Base-by-base conservation (phyloP, 805 yeast species). In the Candida suzukii region DNA sequence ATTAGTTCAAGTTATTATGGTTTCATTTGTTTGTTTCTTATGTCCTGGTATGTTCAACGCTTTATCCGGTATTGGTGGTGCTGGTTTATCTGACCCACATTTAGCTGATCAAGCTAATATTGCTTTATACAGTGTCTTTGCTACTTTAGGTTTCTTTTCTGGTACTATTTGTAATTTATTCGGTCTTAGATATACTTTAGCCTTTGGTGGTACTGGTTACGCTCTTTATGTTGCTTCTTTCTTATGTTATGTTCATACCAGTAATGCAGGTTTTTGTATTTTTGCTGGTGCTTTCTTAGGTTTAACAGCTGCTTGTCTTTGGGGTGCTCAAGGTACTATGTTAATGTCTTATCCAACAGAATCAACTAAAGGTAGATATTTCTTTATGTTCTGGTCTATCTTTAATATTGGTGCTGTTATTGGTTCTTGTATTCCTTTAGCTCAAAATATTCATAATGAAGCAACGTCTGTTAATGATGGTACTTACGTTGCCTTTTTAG, bases 371-470 rank as follows among this genome's bases (percentile, higher is more conserved):
- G 83, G 78, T 36, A 37, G 36, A 32, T 38, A 29, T 16, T 67
- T 78, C 38, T 71, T 73, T 66, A 58, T 69, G 16, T 77, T 76
- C 55, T 77, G 83, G 83, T 64, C 73, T 46, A 75, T 78, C 41
- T 77, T 78, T 64, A 74, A 76, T 58, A 58, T 74, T 46, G 83
- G 83, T 54, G 78, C 76, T 12, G 82, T 77, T 41, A 73, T 77
- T 47, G 83, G 83, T 36, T 61, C 74, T 14, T 60, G 74, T 35
- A 70, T 77, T 47, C 80, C 83, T n/a, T 68, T 78, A 53, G 77
- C 68, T 35, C 67, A 73, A 50, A 74, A 72, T 49, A 56, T 76
- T 49, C 54, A 72, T 39, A 61, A 62, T 39, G 55, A 56, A 17
- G 59, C 57, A 5, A 50, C 57, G 20, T 58, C 68, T 12, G 63